Percentiles rank a stretch among this genome's conserved stretches.
Conservation (phyloP, 2,329 filamentous ascomycete genomes). For the Fusarium sulawesiense region DNA sequence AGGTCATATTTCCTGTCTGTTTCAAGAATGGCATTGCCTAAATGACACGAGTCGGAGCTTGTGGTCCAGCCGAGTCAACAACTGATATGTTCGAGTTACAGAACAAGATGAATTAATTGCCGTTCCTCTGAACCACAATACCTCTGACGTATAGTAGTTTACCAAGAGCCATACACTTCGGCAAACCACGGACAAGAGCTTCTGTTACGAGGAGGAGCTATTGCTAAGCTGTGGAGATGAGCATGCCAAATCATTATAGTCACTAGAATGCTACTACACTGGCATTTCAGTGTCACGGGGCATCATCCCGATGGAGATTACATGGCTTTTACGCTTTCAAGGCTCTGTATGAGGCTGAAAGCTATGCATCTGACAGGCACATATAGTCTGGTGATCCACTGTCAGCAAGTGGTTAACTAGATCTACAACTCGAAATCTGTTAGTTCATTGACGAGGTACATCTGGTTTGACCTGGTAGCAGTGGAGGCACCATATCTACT, state of each 20-base stretch:
- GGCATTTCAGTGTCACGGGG: not conserved
- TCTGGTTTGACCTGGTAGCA: not conserved
- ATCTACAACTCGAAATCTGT: not conserved
- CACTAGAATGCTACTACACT: not conserved
- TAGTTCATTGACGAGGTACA: not conserved
- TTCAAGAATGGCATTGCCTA: not conserved
- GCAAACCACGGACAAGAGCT: not conserved
- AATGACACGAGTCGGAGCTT: conserved; percentile 7
- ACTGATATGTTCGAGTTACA: not conserved
- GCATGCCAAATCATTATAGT: not conserved
- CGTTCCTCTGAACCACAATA: not conserved
- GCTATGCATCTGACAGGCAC: not conserved
- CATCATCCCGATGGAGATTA: not conserved
- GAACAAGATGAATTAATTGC: not conserved
- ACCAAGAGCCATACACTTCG: not conserved
- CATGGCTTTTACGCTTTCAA: conserved; percentile 2
- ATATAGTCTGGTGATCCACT: not conserved
- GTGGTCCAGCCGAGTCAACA: conserved; percentile 11
- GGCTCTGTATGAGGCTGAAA: conserved; percentile 1
- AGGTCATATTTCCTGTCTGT: not conserved
- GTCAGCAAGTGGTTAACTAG: not conserved
- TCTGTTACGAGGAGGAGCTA: not conserved
- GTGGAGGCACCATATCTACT: not conserved
- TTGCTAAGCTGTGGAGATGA: not conserved
- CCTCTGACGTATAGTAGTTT: not conserved